Conservation (phyloP, 2,329 filamentous ascomycete species). For the Ophiostoma himal-ulmi region DNA sequence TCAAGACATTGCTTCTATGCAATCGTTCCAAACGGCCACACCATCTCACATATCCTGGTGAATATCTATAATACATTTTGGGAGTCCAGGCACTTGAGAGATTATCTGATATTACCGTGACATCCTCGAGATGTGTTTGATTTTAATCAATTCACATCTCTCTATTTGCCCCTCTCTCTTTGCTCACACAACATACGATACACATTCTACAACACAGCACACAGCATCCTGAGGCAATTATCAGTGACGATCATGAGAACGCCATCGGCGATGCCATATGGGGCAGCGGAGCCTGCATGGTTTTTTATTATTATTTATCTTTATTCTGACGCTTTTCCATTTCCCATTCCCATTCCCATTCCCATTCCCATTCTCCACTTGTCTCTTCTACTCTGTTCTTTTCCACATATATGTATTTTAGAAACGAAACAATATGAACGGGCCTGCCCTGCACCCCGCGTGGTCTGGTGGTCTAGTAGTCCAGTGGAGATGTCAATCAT, state of each 20-base stretch:
- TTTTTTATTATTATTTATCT: slow-evolving; percentile 9
- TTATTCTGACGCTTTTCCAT: not conserved
- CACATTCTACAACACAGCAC: not conserved
- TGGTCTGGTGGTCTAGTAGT: not conserved
- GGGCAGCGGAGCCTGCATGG: slow-evolving; percentile 16
- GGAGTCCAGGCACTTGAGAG: too few species aligned
- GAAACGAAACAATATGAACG: slow-evolving; percentile 1
- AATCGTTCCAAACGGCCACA: too few species aligned
- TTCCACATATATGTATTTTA: not conserved
- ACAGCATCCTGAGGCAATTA: not conserved
- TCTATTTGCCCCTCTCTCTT: too few species aligned
- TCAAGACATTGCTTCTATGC: too few species aligned
- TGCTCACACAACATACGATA: not conserved
- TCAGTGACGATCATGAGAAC: not conserved
- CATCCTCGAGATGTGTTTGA: too few species aligned
- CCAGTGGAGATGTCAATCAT: not conserved
- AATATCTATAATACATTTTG: not conserved
- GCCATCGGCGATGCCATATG: slow-evolving; percentile 9
- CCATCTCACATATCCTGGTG: not conserved
- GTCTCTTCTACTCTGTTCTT: not conserved
- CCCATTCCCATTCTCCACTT: not conserved
- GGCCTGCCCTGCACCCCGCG: not conserved
- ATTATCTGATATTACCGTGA: too few species aligned
- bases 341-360: not conserved
- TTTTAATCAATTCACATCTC: too few species aligned